Evolutionary conservation across 768 basidiomycete species (phyloP).

Genomic region (Inosperma sp.): DNA sequence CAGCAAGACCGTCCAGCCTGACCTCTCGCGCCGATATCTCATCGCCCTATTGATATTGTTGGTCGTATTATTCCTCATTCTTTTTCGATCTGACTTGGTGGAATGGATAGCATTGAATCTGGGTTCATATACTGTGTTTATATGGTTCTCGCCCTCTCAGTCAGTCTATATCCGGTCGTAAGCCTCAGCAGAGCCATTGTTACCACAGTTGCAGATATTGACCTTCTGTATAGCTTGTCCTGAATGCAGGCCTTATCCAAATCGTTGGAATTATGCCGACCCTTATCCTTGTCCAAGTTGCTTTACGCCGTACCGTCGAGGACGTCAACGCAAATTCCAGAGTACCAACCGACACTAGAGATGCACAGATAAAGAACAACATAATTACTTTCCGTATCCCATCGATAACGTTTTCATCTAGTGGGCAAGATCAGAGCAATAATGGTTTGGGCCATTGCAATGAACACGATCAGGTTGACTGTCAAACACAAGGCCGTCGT

Average conservation of each 20-base stretch:
- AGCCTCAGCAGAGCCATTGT: slow-evolving; percentile 11
- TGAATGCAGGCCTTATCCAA: slow-evolving; percentile 26
- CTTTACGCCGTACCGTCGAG: no score
- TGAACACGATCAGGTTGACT: no score
- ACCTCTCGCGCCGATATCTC: slow-evolving; percentile 27
- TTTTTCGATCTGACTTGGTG: background rate
- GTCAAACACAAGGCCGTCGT: no score
- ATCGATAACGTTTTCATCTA: no score
- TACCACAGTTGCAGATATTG: background rate
- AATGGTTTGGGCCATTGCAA: no score
- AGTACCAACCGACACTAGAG: no score
- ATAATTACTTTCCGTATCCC: no score
- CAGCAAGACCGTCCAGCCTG: slow-evolving; percentile 20
- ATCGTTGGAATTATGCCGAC: slow-evolving; percentile 32
- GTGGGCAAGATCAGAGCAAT: no score
- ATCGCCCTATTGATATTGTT: slow-evolving; percentile 34
- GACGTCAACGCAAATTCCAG: no score
- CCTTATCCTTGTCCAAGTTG: slow-evolving; percentile 32
- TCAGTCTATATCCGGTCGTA: slow-evolving; percentile 19
- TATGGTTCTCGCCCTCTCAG: slow-evolving; percentile 26
- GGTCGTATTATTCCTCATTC: slow-evolving; percentile 5
- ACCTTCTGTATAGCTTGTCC: slow-evolving; percentile 11
- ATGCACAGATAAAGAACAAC: no score
- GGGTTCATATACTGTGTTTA: slow-evolving; percentile 35
- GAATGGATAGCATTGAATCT: slow-evolving; percentile 31